These are phyloP conservation scores for Macrolepiota fuliginosa DNA, from an alignment of 768 basidiomycete species.

Conservation along the genomic window DNA sequence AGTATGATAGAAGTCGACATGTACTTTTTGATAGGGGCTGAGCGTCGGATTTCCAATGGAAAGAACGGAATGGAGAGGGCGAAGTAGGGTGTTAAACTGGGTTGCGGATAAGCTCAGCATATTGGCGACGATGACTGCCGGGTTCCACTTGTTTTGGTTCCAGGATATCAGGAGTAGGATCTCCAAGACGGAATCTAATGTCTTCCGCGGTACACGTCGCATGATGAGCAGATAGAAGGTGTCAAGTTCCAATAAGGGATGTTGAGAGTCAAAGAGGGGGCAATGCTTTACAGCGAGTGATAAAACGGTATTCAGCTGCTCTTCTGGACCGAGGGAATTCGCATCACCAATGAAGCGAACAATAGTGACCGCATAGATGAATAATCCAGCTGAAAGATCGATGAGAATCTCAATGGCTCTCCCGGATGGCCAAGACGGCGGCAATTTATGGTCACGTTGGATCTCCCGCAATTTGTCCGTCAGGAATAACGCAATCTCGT, in stretches of 20 bases:
- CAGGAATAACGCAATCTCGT: not conserved
- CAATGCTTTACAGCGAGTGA: not conserved
- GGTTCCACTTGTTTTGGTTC: not conserved
- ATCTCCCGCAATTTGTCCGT: not conserved
- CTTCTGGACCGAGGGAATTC: not conserved
- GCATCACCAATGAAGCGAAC: not conserved
- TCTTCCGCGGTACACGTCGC: not conserved
- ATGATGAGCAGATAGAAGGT: not conserved
- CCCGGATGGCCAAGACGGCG: not conserved
- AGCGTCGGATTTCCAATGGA: not conserved
- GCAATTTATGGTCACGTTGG: not conserved
- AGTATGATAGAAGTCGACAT: not conserved
- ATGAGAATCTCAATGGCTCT: not conserved
- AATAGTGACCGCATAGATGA: slow-evolving; percentile 5
- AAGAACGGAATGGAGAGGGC: not conserved
- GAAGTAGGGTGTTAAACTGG: not conserved
- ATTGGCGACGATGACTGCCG: not conserved
- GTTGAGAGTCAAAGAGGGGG: no score
- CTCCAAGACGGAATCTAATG: not conserved
- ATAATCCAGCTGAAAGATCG: slow-evolving; percentile 2
- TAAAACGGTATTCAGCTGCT: not conserved
- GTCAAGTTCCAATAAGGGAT: not conserved
- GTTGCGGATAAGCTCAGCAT: not conserved
- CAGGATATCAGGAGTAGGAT: not conserved
- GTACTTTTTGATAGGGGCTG: not conserved